Base-by-base conservation (phyloP, 2,329 filamentous ascomycete species). In the Malbranchea zuffiana region DNA sequence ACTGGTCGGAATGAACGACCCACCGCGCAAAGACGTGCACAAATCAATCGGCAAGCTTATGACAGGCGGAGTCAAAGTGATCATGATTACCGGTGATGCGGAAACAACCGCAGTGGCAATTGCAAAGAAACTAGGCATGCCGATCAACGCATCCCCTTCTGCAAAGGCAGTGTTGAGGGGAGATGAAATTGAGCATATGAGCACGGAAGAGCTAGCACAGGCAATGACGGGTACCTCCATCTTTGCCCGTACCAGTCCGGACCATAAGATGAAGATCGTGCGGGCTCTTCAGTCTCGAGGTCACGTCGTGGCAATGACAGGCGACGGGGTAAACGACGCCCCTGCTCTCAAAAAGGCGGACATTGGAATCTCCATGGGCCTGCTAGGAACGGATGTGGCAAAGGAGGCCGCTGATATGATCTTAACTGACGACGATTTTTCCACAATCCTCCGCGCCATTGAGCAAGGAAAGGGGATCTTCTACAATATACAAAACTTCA, bases 391-490 rank as follows among this genome's bases (percentile, higher is more conserved):
- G 1, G 90, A 98, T 54, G 90, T 98, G 26, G 90, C 90, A 44
- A 98, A 98, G 64, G 90, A 90, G 59, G 84, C 84, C 2, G 80
- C 82, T 1, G 84, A 92, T 52, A 90, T 93, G 70, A 82, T 92
- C 23, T 66, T 93, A 26, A 86, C 82, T 0, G 83, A 90, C 53
- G 84, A 90, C 57, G 87, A 92, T 60, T 92, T 92, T 53, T 82
- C 84, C 7, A 85, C 80, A 4, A 98, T 98, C 45, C 71, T 98
- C 7, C 82, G 79, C 42, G 90, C 90, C 19, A 98, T 98, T 44
- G 90, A 98, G 59, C 90, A 98, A 65, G 92, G 90, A 61, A 98
- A 98, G 61, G 90, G 87, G 38, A 98, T 98, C 49, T 98, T 98
- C 63, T 94, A 90, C 72, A 98, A 98, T 60, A 96, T 98, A 48